Evolutionary conservation across 2,329 filamentous ascomycete species (phyloP).

Genomic region (Raffaelea ambrosiae): DNA sequence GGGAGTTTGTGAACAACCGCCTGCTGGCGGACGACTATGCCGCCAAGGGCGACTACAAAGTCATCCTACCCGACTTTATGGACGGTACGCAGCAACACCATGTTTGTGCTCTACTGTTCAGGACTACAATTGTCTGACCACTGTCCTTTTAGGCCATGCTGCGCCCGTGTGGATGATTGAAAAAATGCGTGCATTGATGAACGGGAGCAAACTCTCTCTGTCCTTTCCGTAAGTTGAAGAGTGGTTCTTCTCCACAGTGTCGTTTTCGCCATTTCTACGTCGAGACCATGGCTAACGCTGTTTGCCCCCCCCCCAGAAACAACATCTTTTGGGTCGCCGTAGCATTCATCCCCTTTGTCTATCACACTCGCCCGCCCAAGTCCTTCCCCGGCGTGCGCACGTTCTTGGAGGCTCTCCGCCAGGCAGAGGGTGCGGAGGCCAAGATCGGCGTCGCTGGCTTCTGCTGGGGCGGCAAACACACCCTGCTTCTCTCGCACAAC

Average conservation of each 20-base stretch:
- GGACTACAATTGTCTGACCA: too few species aligned
- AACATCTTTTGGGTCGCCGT: constrained; percentile 16
- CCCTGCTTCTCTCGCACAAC: constrained; percentile 35
- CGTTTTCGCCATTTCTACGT: too few species aligned
- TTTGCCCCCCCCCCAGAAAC: constrained; percentile 14
- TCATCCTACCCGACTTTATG: constrained; percentile 52
- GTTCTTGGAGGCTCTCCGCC: constrained; percentile 28
- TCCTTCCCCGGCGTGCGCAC: constrained; percentile 24
- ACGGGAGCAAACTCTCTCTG: constrained; percentile 16
- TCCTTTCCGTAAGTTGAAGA: constrained; percentile 22
- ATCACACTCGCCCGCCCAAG: constrained; percentile 21
- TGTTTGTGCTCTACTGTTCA: neutral
- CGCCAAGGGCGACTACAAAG: constrained; percentile 36
- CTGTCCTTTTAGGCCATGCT: constrained; percentile 16
- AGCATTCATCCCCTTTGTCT: constrained; percentile 22
- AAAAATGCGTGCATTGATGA: constrained; percentile 17
- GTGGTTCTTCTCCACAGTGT: too few species aligned
- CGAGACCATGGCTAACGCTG: too few species aligned
- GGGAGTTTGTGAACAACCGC: constrained; percentile 42
- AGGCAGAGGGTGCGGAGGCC: constrained; percentile 18
- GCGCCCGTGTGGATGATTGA: constrained; percentile 23
- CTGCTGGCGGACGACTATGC: constrained; percentile 46
- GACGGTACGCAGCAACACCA: constrained; percentile 19
- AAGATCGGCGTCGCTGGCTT: constrained; percentile 47
- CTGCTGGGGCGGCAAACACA: constrained; percentile 55